Base-by-base conservation (phyloP, 768 basidiomycete species). In the Leccinum olivaceopallidum region DNA sequence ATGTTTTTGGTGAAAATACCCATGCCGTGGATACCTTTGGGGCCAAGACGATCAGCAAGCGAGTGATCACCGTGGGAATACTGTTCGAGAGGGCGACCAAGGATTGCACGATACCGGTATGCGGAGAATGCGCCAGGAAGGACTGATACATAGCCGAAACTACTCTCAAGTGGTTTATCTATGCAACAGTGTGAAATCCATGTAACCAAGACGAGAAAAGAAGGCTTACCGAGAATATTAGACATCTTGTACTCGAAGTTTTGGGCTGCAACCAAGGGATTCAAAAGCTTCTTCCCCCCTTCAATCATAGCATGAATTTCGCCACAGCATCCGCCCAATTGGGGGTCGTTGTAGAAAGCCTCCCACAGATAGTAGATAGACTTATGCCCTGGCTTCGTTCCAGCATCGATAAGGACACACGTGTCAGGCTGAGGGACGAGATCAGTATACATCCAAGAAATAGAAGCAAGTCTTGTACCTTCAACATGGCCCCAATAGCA, bases 161-260 rank as follows among this genome's bases (percentile, higher is more conserved):
- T 89, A 72, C 92, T 94, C 77, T 98, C 95, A 56, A 95, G 80
- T 1, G 95, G 95, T 73, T 97, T 95, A 73, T 95, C 94, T 89
- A 56, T 44, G 18, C 56, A 16, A 24, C 24, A 20, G 6, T 4
- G 65, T 72, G 44, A 68, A 62, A 53, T 32, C 22, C 2, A 53
- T 37, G 39, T 12, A 50, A 36, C 59, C 1, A 61, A 50, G 56
- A 49, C 44, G n/a, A 55, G 22, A 10, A 52, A 8, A 9, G n/a
- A 34, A 22, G 34, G 58, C 79, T 57, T 65, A 86, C 88, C 90
- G 30, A 98, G 80, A 70, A 98, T 97, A 76, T 98, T 97, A 50
- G 93, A 95, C 92, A 98, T 96, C 78, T 94, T 97, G 79, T 97
- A 97, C 77, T 95, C 94, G 67, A 95, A 95, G 76, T 98, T 97